Conservation (phyloP, 331 rosid species). For the Quercus phellos region DNA sequence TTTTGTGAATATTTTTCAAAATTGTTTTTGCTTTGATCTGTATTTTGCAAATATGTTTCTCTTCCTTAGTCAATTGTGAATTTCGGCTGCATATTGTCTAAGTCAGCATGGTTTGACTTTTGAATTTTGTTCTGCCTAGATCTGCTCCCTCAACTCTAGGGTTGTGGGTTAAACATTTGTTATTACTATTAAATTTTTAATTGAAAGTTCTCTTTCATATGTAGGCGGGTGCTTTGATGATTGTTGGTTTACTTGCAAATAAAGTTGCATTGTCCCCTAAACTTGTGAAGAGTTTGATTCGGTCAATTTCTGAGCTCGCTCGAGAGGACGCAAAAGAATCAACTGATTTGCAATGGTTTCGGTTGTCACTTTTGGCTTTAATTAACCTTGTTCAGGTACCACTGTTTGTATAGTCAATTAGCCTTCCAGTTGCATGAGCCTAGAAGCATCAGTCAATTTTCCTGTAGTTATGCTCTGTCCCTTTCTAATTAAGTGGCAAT, state of each 20-base stretch:
- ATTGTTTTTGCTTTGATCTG: neutral
- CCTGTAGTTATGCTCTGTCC: neutral
- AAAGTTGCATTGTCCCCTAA: conserved; percentile 70
- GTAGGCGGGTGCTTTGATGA: conserved; percentile 93
- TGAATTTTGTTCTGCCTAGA: neutral
- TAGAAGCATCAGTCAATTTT: neutral
- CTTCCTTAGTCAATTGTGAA: neutral
- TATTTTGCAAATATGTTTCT: neutral
- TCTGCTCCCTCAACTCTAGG: neutral
- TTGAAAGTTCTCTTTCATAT: neutral
- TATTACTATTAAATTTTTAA: neutral
- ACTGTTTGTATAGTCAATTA: neutral
- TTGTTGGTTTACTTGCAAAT: conserved; percentile 70
- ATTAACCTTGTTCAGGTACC: conserved; percentile 87
- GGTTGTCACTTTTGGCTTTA: conserved; percentile 70
- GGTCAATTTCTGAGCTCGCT: conserved; percentile 69
- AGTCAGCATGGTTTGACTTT: neutral
- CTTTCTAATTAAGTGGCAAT: neutral
- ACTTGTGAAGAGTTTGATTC: conserved; percentile 67
- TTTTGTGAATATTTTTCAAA: neutral
- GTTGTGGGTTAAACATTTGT: neutral
- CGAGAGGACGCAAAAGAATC: conserved; percentile 50
- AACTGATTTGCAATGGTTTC: conserved; percentile 67
- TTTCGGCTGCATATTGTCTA: neutral
- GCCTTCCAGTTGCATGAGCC: conserved; percentile 9